Base-by-base conservation (phyloP, 2,329 filamentous ascomycete species). In the Pleomassaria siparia region DNA sequence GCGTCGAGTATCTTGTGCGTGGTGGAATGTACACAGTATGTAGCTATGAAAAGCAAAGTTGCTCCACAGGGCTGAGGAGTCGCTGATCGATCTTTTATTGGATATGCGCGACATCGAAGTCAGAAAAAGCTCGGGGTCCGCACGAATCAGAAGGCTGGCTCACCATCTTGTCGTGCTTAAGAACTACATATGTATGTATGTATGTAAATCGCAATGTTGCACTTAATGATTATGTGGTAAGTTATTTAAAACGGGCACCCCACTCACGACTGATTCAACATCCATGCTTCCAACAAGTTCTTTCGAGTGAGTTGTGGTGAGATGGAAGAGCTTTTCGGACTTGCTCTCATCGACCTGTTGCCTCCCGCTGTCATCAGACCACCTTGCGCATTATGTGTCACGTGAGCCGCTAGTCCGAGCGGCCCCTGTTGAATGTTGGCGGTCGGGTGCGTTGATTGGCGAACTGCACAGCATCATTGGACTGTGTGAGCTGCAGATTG, bases 401-500 rank as follows among this genome's bases (percentile, higher is more conserved):
- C 60, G 60, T 63, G 60, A 20, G 11, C 25, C 37, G n/a, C 20
- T 13, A 33, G 20, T 2, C 16, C 28, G 9, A n/a, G 21, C 15
- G 4, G 15, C 10, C 33, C 25, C 20, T 30, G 33, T 18, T 15
- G 18, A n/a, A 29, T 29, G 40, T 16, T 12, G 9, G n/a, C n/a
- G 29, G 29, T 3, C 21, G 8, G 26, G 12, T 8, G 25, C n/a
- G 26, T 8, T 48, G 32, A 48, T 48, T 48, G 46, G 46, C 21
- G n/a, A 35, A 21, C 20, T 32, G 45, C 44, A 35, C 28, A 35
- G 8, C 37, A 62, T 36, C 7, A 28, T 41, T 30, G 46, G 40
- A 48, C 47, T 43, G 40, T 35, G 43, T 48, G 42, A 44, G 49
- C 60, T 63, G 62, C 60, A 62, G 18, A 43, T 60, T 65, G 60